These are phyloP conservation scores for Musa itinerans DNA, from an alignment of 176 grass and related monocot genomes.

Conservation along the genomic window DNA sequence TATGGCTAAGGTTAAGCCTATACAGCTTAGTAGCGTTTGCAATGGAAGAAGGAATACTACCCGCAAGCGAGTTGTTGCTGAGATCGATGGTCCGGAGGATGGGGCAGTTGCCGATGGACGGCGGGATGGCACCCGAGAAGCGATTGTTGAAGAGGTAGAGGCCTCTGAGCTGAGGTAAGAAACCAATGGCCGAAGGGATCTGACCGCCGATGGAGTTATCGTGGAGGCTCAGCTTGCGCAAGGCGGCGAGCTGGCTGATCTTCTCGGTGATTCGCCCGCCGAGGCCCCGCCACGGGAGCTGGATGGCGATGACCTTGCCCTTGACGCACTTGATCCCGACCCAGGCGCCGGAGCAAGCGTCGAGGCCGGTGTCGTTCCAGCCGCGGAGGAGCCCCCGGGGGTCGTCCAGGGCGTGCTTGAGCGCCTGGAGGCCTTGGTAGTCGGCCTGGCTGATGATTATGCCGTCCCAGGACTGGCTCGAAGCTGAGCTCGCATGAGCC, in stretches of 20 bases:
- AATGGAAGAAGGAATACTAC: slow-evolving; percentile 34
- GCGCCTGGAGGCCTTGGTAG: slow-evolving; percentile 56
- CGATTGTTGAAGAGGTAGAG: slow-evolving; percentile 75
- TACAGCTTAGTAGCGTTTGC: slow-evolving; percentile 46
- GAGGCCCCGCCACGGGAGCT: slow-evolving; percentile 52
- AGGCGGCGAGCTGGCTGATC: slow-evolving; percentile 38
- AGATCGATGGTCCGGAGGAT: slow-evolving; percentile 42
- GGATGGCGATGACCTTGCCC: slow-evolving; percentile 55
- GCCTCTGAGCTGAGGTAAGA: slow-evolving; percentile 42
- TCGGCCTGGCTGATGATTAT: slow-evolving; percentile 49
- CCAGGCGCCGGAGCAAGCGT: slow-evolving; percentile 57
- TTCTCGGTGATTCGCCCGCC: slow-evolving; percentile 37
- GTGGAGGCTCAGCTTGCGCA: slow-evolving; percentile 53
- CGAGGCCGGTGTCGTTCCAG: slow-evolving; percentile 73
- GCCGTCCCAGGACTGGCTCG: slow-evolving; percentile 28
- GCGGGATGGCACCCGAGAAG: slow-evolving; percentile 45
- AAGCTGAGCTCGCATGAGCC: not conserved
- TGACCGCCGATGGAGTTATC: slow-evolving; percentile 43
- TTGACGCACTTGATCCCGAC: slow-evolving; percentile 55
- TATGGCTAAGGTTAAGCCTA: slow-evolving; percentile 57
- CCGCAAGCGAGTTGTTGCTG: slow-evolving; percentile 44
- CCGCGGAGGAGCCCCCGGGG: slow-evolving; percentile 32
- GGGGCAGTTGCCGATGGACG: slow-evolving; percentile 36
- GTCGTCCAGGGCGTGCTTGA: slow-evolving; percentile 49
- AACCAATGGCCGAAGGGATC: slow-evolving; percentile 31